phyloP scores from a whole-genome alignment of 495 filamentous ascomycete genomes.

The Lentithecium fluviatile region DNA sequence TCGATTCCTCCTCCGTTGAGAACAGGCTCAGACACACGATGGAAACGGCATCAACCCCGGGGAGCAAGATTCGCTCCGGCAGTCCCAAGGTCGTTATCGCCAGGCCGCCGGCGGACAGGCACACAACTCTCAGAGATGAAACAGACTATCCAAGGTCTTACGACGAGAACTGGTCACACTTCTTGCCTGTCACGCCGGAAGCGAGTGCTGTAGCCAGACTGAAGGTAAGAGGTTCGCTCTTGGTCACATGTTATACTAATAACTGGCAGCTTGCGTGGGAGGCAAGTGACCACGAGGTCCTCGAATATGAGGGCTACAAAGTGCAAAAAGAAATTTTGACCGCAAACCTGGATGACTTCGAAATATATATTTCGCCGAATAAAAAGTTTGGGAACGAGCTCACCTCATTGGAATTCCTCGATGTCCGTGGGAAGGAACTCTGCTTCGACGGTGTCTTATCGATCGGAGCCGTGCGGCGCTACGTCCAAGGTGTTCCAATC shows the following conservation, averaged over 20 bases:
- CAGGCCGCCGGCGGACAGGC: neutral
- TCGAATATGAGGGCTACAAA: neutral
- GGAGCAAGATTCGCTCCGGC: neutral
- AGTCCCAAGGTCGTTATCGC: neutral
- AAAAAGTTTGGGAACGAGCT: constrained; percentile 18
- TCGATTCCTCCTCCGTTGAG: no score
- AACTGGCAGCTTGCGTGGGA: neutral
- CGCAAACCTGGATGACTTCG: constrained; percentile 35
- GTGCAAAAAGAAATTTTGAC: neutral
- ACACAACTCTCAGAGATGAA: neutral
- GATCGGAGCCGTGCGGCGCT: constrained; percentile 45
- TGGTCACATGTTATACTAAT: neutral
- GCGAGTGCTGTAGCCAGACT: neutral
- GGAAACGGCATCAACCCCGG: neutral
- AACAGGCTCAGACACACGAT: neutral
- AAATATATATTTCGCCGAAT: constrained; percentile 25
- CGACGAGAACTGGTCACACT: neutral
- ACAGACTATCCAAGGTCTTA: neutral
- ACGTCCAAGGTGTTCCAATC: constrained; percentile 57
- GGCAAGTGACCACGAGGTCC: neutral
- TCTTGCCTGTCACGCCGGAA: neutral
- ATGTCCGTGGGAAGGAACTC: constrained; percentile 8
- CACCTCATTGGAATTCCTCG: constrained; percentile 30
- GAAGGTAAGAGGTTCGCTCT: neutral
- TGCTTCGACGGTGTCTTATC: constrained; percentile 61